phyloP scores from a whole-genome alignment of 257 asterid genomes.

The Nicotiana tabacum region DNA sequence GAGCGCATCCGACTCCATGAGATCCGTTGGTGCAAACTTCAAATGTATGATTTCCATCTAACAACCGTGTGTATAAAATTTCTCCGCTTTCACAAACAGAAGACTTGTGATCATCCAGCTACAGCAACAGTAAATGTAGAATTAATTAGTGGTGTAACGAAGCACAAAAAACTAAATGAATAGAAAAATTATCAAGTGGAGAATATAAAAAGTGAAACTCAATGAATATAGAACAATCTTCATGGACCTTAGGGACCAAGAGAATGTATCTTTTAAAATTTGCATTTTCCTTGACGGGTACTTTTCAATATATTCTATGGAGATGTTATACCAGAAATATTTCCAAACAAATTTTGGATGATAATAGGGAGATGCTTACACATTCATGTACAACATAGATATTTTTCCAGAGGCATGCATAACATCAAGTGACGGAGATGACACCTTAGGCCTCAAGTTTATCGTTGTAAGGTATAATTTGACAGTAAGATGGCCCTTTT shows the following conservation, averaged over 20 bases:
- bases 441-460: not conserved
- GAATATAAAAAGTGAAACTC: not conserved
- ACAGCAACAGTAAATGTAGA: conserved; percentile 23
- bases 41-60: conserved; percentile 72
- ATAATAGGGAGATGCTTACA: not conserved
- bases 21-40: conserved; percentile 59
- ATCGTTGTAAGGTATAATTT: not conserved
- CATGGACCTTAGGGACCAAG: not conserved
- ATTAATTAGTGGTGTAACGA: not conserved
- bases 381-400: not conserved
- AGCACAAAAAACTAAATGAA: not conserved
- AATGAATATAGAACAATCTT: not conserved
- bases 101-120: conserved; percentile 57
- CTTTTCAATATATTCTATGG: conserved; percentile 1
- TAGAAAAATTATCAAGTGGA: not conserved
- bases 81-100: conserved; percentile 53
- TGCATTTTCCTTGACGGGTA: not conserved
- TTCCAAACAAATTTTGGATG: not conserved
- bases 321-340: not conserved
- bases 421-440: not conserved
- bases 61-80: conserved; percentile 38
- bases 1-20: conserved; percentile 53
- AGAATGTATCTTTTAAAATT: not conserved
- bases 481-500: not conserved
- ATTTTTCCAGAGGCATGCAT: not conserved